Evolutionary conservation across 2,329 filamentous ascomycete genomes (phyloP).

Genomic region (Calycina herbarum): DNA sequence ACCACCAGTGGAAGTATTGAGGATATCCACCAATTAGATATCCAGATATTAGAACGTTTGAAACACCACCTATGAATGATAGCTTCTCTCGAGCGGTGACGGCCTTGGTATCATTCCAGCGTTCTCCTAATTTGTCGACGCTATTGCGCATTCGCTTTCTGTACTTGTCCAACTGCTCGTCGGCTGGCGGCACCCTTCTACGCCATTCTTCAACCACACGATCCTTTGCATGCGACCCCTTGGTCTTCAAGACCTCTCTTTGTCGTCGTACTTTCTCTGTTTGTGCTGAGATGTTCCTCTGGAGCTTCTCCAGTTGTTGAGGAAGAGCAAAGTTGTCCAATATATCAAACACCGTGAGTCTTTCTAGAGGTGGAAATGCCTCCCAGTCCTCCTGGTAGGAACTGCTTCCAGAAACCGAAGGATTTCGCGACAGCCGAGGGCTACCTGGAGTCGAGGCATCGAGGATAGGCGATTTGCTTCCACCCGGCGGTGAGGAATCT

Average conservation of each 20-base stretch:
- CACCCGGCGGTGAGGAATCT: constrained; percentile 49
- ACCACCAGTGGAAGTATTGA: constrained; percentile 90
- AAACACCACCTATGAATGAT: constrained; percentile 91
- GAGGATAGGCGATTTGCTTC: constrained; percentile 53
- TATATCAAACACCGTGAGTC: constrained; percentile 86
- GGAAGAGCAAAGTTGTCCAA: constrained; percentile 91
- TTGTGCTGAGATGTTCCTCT: constrained; percentile 78
- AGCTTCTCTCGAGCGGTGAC: constrained; percentile 92
- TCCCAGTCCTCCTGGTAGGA: constrained; percentile 91
- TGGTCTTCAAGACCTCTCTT: constrained; percentile 74
- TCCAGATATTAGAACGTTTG: constrained; percentile 96
- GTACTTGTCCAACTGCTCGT: constrained; percentile 92
- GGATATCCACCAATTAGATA: constrained; percentile 88
- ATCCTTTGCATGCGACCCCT: constrained; percentile 76
- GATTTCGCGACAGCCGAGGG: constrained; percentile 68
- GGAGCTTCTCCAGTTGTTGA: constrained; percentile 87
- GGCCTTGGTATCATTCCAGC: constrained; percentile 86
- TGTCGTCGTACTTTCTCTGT: constrained; percentile 83
- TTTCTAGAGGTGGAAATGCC: constrained; percentile 81
- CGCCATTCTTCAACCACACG: constrained; percentile 93
- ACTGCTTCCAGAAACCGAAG: constrained; percentile 80
- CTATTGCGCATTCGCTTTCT: constrained; percentile 80
- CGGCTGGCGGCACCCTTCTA: constrained; percentile 78
- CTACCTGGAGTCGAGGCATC: constrained; percentile 48
- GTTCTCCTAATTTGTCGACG: constrained; percentile 81